Percentiles rank a stretch among this genome's conserved stretches.
These are phyloP conservation scores for Pleurotus ostreatus DNA, from an alignment of 768 basidiomycete species.

Conservation along the genomic window DNA sequence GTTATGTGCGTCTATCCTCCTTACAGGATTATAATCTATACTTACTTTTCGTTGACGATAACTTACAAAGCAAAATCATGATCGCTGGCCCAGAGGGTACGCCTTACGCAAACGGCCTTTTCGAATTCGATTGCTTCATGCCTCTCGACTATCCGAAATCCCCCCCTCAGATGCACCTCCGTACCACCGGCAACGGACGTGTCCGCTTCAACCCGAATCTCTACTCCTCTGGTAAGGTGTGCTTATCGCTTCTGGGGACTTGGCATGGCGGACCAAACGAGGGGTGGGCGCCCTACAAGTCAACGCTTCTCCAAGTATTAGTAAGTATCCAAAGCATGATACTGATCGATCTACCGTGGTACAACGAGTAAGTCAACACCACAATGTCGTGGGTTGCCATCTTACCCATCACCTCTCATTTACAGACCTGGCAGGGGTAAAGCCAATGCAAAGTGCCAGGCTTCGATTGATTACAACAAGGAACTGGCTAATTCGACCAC, in stretches of 20 bases:
- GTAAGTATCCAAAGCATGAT: conserved; percentile 61
- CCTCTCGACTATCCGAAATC: conserved; percentile 45
- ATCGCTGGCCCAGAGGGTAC: conserved; percentile 56
- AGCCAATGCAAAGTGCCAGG: conserved; percentile 27
- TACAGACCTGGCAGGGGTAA: conserved; percentile 45
- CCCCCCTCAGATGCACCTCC: conserved; percentile 46
- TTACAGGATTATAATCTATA: conserved; percentile 2
- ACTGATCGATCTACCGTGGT: conserved; percentile 48
- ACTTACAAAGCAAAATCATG: conserved; percentile 41
- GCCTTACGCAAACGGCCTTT: conserved; percentile 50
- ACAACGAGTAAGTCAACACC: conserved; percentile 43
- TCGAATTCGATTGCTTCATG: conserved; percentile 56
- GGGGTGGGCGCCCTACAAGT: conserved; percentile 42
- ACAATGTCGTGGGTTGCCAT: neutral
- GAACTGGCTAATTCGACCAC: conserved; percentile 39
- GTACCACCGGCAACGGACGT: conserved; percentile 46
- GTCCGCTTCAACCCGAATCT: conserved; percentile 58
- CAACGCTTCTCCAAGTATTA: conserved; percentile 53
- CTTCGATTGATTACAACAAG: conserved; percentile 44
- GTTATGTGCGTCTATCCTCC: conserved; percentile 35
- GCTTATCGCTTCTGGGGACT: conserved; percentile 52
- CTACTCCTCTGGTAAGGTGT: conserved; percentile 46
- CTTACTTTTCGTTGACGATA: neutral
- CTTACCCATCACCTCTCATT: neutral
- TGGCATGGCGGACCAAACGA: conserved; percentile 45